Base-by-base conservation (phyloP, 345 rosid genomes). In the Aegle marmelos region DNA sequence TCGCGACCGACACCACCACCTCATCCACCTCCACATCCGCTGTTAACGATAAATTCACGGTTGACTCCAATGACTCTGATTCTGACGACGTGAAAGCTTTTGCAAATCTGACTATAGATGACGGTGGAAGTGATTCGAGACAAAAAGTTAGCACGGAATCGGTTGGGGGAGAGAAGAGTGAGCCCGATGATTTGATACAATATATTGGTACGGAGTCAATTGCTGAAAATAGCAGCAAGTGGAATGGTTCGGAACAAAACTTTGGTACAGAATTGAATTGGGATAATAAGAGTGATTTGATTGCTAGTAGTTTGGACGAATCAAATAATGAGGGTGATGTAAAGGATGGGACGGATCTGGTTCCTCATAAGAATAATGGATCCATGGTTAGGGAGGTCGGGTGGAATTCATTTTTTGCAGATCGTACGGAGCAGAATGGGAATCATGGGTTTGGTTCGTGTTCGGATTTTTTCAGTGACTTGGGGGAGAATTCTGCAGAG, bases 331-430 rank as follows among this genome's bases (percentile, higher is more conserved):
- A 39, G 25, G 79, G 70, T 75, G 68, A 73, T 57, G 41, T 63
- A n/a, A 28, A 83, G 21, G 81, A 63, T 75, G 53, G 61, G 9
- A 31, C 76, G 21, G 90, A 85, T 50, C 36, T 78, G 6, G 48
- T 28, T 33, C 70, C 70, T 54, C 72, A 80, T 78, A 78, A 85
- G 58, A 75, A 74, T 53, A 59, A 50, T 78, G 97, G 83, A 79
- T 76, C 92, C 22, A 90, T 87, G 79, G 88, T 89, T 83, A 93
- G 89, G 89, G 92, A 91, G 88, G 86, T 94, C 54, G 98, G 92
- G 7, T 97, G 99, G 99, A 89, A 86, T 77, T 92, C 98, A 0
- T 91, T 97, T 83, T 82, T 82, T 83, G 90, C 91, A 4, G 97
- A 91, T 83, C 82, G 88, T 9, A 76, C 72, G 0, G 86, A 79